Conservation (phyloP, 2,329 filamentous ascomycete species). For the Aspergillus sp. region DNA sequence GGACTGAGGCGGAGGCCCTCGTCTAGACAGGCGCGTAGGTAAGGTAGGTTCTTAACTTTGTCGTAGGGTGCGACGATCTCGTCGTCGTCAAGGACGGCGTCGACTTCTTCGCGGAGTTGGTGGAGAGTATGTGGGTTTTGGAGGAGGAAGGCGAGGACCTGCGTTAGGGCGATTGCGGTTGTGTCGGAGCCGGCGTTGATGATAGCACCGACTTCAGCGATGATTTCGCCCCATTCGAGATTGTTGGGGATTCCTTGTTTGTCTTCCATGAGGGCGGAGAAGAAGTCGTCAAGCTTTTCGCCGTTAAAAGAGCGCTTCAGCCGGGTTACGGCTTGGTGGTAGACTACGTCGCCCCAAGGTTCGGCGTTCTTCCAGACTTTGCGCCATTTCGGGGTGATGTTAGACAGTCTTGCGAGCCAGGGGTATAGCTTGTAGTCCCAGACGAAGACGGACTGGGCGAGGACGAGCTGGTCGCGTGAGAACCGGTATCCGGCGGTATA, state of each 20-base stretch:
- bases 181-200: slow-evolving; percentile 51
- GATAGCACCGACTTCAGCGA: slow-evolving; percentile 47
- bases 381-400: background rate
- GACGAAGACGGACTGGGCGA: background rate
- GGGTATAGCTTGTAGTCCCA: background rate
- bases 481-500: background rate
- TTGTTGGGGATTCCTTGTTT: slow-evolving; percentile 42
- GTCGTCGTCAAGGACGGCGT: slow-evolving; percentile 38
- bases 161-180: slow-evolving; percentile 52
- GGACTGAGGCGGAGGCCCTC: too few species aligned
- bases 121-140: slow-evolving; percentile 42
- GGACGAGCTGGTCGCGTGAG: background rate
- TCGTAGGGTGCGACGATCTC: too few species aligned
- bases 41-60: too few species aligned
- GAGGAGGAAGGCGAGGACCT: slow-evolving; percentile 53
- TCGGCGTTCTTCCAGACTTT: slow-evolving; percentile 39
- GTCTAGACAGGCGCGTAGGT: too few species aligned
- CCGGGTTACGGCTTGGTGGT: slow-evolving; percentile 41
- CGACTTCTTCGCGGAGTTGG: slow-evolving; percentile 45
- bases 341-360: slow-evolving; percentile 49
- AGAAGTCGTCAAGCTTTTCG: slow-evolving; percentile 59
- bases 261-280: slow-evolving; percentile 53
- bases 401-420: background rate
- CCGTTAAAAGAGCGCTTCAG: slow-evolving; percentile 35
- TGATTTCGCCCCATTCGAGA: slow-evolving; percentile 57